Conservation (phyloP, 768 basidiomycete genomes). For the Asterophora lycoperdoides region DNA sequence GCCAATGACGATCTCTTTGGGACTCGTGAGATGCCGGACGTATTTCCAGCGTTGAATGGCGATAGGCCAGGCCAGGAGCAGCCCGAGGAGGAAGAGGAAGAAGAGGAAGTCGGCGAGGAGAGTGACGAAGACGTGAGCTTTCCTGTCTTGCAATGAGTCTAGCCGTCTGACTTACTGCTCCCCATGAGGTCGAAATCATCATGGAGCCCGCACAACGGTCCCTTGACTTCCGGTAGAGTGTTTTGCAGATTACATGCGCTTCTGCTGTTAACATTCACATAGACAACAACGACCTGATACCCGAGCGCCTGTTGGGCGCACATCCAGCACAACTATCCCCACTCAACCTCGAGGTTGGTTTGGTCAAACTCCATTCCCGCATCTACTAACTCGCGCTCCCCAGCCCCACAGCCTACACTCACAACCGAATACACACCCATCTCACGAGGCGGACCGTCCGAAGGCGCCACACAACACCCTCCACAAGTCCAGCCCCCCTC, state of each 20-base stretch:
- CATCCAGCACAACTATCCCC: conserved; percentile 25
- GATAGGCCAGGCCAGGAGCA: conserved; percentile 13
- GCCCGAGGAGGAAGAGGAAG: conserved; percentile 16
- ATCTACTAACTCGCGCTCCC: conserved; percentile 3
- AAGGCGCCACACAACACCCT: conserved; percentile 12
- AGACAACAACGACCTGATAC: conserved; percentile 33
- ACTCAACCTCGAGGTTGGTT: conserved; percentile 30
- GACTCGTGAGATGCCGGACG: conserved; percentile 18
- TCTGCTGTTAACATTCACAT: neutral
- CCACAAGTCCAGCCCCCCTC: conserved; percentile 16
- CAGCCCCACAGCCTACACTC: conserved; percentile 51
- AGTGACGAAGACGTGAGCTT: conserved; percentile 41
- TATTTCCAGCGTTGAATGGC: conserved; percentile 30
- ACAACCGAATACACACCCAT: conserved; percentile 83
- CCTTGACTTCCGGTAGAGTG: conserved; percentile 64
- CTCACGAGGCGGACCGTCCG: conserved; percentile 49
- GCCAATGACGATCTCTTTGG: conserved; percentile 23
- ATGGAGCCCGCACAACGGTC: conserved; percentile 75
- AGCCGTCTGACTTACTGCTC: conserved; percentile 2
- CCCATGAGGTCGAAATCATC: conserved; percentile 85
- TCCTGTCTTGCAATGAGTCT: conserved; percentile 1
- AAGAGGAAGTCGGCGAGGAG: conserved; percentile 31
- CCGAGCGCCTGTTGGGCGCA: conserved; percentile 28
- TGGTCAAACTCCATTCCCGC: neutral
- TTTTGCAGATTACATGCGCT: conserved; percentile 1